Conservation (phyloP, 1,284 basidiomycete species). For the Apiotrichum gracile region DNA sequence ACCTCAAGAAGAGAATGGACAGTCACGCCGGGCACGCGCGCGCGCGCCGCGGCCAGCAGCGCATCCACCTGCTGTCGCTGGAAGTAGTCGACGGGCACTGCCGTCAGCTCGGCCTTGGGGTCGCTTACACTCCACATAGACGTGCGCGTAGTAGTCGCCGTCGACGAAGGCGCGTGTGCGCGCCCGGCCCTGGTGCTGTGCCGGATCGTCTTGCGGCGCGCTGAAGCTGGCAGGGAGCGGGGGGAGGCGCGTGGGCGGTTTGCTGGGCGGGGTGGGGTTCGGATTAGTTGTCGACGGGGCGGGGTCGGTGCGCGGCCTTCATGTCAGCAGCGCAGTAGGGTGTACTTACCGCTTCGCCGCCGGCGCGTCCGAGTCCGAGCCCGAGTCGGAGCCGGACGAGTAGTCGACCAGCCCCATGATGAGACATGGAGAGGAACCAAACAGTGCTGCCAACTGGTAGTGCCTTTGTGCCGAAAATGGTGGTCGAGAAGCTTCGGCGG, state of each 20-base stretch:
- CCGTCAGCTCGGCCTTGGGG: not conserved
- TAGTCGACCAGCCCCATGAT: too few relatives aligned
- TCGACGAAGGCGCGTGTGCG: constrained; percentile 42
- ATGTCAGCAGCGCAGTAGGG: too few relatives aligned
- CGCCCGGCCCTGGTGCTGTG: constrained; percentile 37
- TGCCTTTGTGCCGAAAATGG: too few relatives aligned
- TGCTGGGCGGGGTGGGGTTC: not conserved
- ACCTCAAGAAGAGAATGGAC: constrained; percentile 21
- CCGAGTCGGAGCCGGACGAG: too few relatives aligned
- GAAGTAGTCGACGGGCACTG: not conserved
- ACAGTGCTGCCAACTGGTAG: too few relatives aligned
- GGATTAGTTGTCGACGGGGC: too few relatives aligned
- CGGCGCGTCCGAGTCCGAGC: too few relatives aligned
- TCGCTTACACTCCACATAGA: constrained; percentile 36
- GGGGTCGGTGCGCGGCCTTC: too few relatives aligned
- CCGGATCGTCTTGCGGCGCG: constrained; percentile 29
- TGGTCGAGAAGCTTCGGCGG: too few relatives aligned
- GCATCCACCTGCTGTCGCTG: constrained; percentile 14
- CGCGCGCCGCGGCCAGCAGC: constrained; percentile 8
- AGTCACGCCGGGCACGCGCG: constrained; percentile 5
- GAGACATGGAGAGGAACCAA: too few relatives aligned
- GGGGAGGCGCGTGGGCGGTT: constrained; percentile 4
- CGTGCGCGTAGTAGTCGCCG: constrained; percentile 44
- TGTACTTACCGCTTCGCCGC: too few relatives aligned
- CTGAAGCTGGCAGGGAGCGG: constrained; percentile 1